Evolutionary conservation across 352 stramenopile genomes (phyloP).

Genomic region (Phytopythium ostracodes): DNA sequence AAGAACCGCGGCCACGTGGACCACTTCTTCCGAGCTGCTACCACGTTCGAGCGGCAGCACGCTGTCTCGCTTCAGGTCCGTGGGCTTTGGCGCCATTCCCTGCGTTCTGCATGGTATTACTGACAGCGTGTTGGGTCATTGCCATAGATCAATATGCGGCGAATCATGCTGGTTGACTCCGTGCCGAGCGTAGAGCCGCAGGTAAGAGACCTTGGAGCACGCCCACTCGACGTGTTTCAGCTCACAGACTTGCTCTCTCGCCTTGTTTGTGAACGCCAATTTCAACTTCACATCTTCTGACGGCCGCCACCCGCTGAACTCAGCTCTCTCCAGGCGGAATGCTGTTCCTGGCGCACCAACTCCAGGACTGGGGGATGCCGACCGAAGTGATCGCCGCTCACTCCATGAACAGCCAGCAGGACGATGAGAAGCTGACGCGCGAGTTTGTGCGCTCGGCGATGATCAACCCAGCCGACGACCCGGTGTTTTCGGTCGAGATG

Average conservation of each 20-base stretch:
- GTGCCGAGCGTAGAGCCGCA: not conserved
- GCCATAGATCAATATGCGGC: conserved; percentile 33
- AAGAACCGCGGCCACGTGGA: conserved; percentile 53
- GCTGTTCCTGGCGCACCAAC: conserved; percentile 37
- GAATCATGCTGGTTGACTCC: conserved; percentile 35
- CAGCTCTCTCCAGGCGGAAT: conserved; percentile 32
- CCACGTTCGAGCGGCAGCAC: conserved; percentile 50
- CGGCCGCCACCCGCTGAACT: no score
- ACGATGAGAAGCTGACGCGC: not conserved
- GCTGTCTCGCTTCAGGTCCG: conserved; percentile 49
- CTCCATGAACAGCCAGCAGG: conserved; percentile 7
- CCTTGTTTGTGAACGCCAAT: not conserved
- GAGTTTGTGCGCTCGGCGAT: conserved; percentile 14
- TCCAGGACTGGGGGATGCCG: conserved; percentile 26
- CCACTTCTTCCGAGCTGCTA: conserved; percentile 49
- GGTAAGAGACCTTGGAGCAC: not conserved
- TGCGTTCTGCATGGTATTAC: not conserved
- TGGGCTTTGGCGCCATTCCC: not conserved
- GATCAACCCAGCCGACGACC: conserved; percentile 17
- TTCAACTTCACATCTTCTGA: no score
- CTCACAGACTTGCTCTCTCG: not conserved
- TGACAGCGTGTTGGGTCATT: conserved; percentile 6
- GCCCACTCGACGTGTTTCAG: not conserved
- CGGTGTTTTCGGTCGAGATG: conserved; percentile 4
- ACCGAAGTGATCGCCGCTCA: conserved; percentile 43